These are phyloP conservation scores for Syncephalis plumigaleata DNA, from an alignment of 371 early-diverging fungal genomes.

Conservation along the genomic window DNA sequence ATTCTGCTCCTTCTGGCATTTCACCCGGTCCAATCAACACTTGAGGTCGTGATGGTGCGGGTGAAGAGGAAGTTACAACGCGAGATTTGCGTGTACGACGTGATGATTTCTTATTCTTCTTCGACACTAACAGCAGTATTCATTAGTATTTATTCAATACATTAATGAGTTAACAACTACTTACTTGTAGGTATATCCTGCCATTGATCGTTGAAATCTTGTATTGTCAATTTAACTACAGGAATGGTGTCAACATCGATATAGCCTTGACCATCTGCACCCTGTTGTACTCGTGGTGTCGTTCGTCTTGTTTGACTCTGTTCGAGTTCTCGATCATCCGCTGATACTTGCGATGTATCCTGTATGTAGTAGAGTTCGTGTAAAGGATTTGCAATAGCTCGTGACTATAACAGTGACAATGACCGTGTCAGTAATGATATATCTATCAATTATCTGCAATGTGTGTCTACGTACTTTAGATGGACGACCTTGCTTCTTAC, in stretches of 20 bases:
- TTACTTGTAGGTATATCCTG: not conserved
- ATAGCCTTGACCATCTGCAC: constrained; percentile 3
- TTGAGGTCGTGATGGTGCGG: constrained; percentile 21
- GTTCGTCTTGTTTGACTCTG: too few relatives aligned
- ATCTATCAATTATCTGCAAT: too few relatives aligned
- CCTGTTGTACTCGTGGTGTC: too few relatives aligned
- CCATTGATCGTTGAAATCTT: constrained; percentile 24
- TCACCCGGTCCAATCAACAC: constrained; percentile 38
- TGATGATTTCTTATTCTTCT: not conserved
- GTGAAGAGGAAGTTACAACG: not conserved
- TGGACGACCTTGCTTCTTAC: too few relatives aligned
- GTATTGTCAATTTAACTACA: constrained; percentile 50
- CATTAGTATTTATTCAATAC: too few relatives aligned
- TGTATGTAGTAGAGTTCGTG: constrained; percentile 64
- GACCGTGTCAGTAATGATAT: too few relatives aligned
- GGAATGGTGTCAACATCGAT: constrained; percentile 69
- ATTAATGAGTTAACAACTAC: not conserved
- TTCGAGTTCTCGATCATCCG: not conserved
- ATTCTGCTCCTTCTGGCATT: constrained; percentile 40
- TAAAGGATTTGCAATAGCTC: constrained; percentile 36
- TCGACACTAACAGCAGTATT: not conserved
- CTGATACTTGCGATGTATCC: constrained; percentile 4
- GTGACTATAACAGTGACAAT: constrained; percentile 25
- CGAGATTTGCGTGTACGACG: not conserved
- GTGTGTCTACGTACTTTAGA: too few relatives aligned